Base-by-base conservation (phyloP, 2,329 filamentous ascomycete species). In the Pseudohalonectria lignicola region DNA sequence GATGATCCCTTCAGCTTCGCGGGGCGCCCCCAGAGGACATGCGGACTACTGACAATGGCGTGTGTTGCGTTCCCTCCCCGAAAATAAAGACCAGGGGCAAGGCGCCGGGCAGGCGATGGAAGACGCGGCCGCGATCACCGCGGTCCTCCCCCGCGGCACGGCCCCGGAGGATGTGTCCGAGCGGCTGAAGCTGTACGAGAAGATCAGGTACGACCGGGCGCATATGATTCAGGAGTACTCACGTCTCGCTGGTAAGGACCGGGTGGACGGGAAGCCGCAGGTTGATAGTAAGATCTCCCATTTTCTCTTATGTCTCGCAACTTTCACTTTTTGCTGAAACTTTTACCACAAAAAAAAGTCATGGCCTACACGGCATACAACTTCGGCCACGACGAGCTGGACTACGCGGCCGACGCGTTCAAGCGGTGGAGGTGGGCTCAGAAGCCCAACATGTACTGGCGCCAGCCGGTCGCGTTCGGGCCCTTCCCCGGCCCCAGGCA, bases 91-190 rank as follows among this genome's bases (percentile, higher is more conserved):
- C 31, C 73, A 76, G 54, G 76, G 69, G 0, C 75, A 79, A 49
- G 79, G 77, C 2, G 79, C 69, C 8, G 76, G 59, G 0, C 62
- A 73, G 40, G 79, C 80, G 0, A 81, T 84, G 31, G 79, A 85
- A 50, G 80, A 85, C 43, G 78, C 70, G 0, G 71, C 69, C 0
- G 67, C 76, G 0, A 50, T 85, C 1, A 67, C 64, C 1, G 67
- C 70, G 2, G 60, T 84, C 6, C 57, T 84, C 0, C 66, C 68
- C 0, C 44, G 46, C 0, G 67, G 65, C 0, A 69, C 68, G 0
- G 40, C 49, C 0, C 43, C 50, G 0, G 52, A 59, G 0, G 69
- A 76, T 0, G 57, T 83, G 0, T 56, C 67, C 0, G 67, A 71
- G 7, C 64, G 78, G 1, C 56, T 84, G 7, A 60, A 62, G 38